Base-by-base conservation (phyloP, 2,329 filamentous ascomycete species). In the Fusarium chuoi region DNA sequence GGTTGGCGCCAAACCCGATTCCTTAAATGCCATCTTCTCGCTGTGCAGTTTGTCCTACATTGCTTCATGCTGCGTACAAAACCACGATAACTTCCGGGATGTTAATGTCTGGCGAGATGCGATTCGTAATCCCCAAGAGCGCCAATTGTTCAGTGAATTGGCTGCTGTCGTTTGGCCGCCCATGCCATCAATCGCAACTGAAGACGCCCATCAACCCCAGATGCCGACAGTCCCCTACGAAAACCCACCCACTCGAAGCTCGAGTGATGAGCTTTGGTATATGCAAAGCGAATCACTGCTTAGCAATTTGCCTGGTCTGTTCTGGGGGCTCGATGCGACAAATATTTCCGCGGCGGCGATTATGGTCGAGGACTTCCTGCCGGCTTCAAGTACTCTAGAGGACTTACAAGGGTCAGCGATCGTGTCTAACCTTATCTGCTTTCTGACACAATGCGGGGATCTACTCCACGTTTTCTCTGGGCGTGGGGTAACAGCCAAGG, bases 351-450 rank as follows among this genome's bases (percentile, higher is more conserved):
- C 11, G 11, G 15, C 7, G 7, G 1, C n/a, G 4, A 26, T 28
- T 38, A 14, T 0, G 14, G 0, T 39, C 0, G 3, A 54, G 13
- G 11, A 22, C 5, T n/a, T 0, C 0, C 39, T n/a, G 0, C 52
- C 0, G 1, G 15, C 13, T 18, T 14, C 2, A 0, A 35, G 11
- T 0, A 46, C 0, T 0, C 18, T 57, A 0, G 0, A 26, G 0
- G n/a, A 28, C n/a, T 48, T 48, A 8, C 39, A 57, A 18, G 18
- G 30, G 0, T 57, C 28, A 7, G 18, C 30, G 1, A 48, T 57
- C 3, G 2, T 59, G 56, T 35, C 41, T 28, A 59, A 49, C n/a
- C 11, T 59, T 10, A 49, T 48, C 14, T 10, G 2, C 8, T 62
- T 51, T 6, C 39, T 70, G 7, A 17, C 44, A 22, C 24, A 33